Conservation (phyloP, 2,329 filamentous ascomycete species). For the Cercospora sp. region DNA sequence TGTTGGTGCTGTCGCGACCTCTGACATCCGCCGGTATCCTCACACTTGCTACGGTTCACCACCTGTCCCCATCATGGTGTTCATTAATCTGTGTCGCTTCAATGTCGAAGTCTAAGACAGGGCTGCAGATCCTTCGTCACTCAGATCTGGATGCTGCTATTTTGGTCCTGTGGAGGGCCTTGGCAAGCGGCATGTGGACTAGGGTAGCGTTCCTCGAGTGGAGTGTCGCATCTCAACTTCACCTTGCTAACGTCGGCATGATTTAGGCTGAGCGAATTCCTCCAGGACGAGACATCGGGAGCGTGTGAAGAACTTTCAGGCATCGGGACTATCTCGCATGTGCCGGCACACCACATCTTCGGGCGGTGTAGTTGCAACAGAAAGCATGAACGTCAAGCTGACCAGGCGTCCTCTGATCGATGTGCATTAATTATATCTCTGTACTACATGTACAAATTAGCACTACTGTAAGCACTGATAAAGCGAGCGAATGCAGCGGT, state of each 20-base stretch:
- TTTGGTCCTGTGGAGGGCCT: not conserved
- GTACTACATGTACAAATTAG: not conserved
- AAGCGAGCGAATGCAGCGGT: not conserved
- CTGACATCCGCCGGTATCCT: not conserved
- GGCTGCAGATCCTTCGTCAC: slow-evolving; percentile 10
- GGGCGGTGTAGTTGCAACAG: not conserved
- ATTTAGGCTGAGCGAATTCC: not conserved
- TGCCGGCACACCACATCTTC: not conserved
- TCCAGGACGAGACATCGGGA: not conserved
- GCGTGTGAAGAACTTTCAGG: not conserved
- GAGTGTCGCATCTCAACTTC: not conserved
- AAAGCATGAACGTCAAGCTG: not conserved
- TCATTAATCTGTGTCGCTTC: not conserved
- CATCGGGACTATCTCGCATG: not conserved
- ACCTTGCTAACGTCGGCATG: not conserved
- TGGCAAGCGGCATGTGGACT: not conserved
- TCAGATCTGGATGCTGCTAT: slow-evolving; percentile 6
- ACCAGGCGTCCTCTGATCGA: not conserved
- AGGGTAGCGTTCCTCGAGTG: not conserved
- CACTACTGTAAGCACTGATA: not conserved
- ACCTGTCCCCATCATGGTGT: not conserved
- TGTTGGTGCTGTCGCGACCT: not conserved
- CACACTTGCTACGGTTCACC: not conserved
- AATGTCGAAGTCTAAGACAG: slow-evolving; percentile 1
- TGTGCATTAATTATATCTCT: not conserved